Evolutionary conservation across 805 yeast genomes (phyloP), one percentile per base, ranked within the genome.

Genomic region (Candida cerambycidarum): DNA sequence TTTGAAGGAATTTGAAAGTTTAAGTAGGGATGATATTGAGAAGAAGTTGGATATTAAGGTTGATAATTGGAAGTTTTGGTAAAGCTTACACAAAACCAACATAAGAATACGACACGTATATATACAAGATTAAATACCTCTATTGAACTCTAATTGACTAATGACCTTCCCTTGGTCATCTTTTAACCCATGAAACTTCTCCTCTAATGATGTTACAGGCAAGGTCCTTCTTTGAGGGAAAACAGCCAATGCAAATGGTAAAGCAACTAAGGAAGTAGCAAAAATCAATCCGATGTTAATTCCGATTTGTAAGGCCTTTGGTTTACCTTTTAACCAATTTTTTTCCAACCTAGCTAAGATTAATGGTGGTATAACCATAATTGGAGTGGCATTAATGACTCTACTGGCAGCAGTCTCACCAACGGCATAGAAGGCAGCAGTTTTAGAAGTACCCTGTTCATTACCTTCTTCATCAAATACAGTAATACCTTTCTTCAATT

Each of bases 381-480:
- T 78, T 14, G 99, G 99, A 0, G 99, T 86, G 13, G 98, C 97
- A 56, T 89, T 93, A 53, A 92, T 85, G 34, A 93, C 96, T 59
- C 99, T 75, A 33, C 96, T 86, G 24, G 90, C 81, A 2, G 97
- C 98, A 9, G 99, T 93, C 65, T 93, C 98, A 17, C 95, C 97
- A 35, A 93, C 99, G 0, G 99, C 99, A 47, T 82, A 75, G 37
- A 79, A 58, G 0, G 99, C 99, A 13, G 99, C 99, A 25, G 73
- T 78, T 61, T 85, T 82, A 5, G 97, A 89, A 21, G 69, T 71
- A 48, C 83, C 80, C 24, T 78, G 73, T 25, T 82, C 82, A 30
- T 82, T 79, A 25, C 88, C 81, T 10, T 74, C 73, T 29, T 75
- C 61, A 59, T 83, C 85, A 51, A 68, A 83, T 0, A 86, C 93